Percentiles rank a stretch among this genome's conserved stretches.
phyloP scores from a whole-genome alignment of 768 basidiomycete species.

The Rubroboletus satanas region DNA sequence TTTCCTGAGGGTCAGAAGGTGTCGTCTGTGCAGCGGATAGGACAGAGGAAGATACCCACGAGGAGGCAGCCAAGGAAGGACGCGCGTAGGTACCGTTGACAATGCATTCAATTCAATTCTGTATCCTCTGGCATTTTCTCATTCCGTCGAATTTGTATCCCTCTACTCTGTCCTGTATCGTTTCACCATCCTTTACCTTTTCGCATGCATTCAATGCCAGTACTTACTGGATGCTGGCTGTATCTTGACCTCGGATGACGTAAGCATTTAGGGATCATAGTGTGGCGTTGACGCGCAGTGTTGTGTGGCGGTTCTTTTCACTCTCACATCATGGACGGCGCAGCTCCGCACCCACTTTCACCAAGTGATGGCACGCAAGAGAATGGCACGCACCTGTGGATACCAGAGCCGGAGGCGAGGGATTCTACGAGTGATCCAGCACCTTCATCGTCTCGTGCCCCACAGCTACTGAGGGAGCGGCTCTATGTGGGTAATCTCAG shows the following conservation, averaged over 20 bases:
- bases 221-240: background rate
- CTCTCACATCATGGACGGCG: conserved; percentile 13
- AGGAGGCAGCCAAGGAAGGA: conserved; percentile 8
- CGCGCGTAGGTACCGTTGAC: conserved; percentile 1
- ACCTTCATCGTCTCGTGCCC: conserved; percentile 24
- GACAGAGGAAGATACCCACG: conserved; percentile 2
- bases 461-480: conserved; percentile 56
- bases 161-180: background rate
- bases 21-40: background rate
- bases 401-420: conserved; percentile 26
- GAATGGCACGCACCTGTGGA: conserved; percentile 27
- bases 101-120: background rate
- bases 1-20: background rate
- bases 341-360: background rate
- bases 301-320: background rate
- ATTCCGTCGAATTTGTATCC: background rate
- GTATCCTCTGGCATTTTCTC: background rate
- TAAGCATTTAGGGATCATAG: conserved; percentile 4
- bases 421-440: conserved; percentile 15
- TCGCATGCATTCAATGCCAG: background rate
- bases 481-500: conserved; percentile 90
- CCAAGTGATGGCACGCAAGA: conserved; percentile 6
- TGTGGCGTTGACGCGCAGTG: background rate
- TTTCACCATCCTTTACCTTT: background rate
- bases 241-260: conserved; percentile 2